Evolutionary conservation across 352 stramenopile species (phyloP).

Genomic region (Blastocystis sp.): DNA sequence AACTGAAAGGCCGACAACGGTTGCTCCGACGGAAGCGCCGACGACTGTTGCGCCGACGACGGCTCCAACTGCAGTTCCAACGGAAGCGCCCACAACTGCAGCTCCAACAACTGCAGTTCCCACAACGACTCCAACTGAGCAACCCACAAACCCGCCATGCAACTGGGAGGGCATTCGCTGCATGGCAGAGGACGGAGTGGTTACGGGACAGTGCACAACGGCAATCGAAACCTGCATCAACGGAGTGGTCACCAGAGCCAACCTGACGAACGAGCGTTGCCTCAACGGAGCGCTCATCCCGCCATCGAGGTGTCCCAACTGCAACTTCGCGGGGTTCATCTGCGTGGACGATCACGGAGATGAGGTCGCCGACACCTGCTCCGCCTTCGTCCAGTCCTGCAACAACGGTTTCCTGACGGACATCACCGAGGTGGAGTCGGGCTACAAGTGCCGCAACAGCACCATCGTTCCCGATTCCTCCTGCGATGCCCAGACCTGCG

Average conservation of each 20-base stretch:
- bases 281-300: slow-evolving; percentile 9
- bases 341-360: slow-evolving; percentile 30
- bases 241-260: not conserved
- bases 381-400: slow-evolving; percentile 22
- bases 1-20: slow-evolving; percentile 1
- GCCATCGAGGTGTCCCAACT: slow-evolving; percentile 7
- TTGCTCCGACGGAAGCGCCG: not conserved
- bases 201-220: slow-evolving; percentile 11
- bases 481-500: slow-evolving; percentile 16
- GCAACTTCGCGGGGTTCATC: slow-evolving; percentile 29
- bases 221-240: not conserved
- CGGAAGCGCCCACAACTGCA: not conserved
- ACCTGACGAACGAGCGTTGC: slow-evolving; percentile 6
- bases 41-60: not conserved
- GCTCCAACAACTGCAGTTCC: not conserved
- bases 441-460: slow-evolving; percentile 18
- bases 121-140: not conserved
- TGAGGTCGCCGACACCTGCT: slow-evolving; percentile 2
- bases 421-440: not conserved
- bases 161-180: not conserved
- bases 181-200: not conserved
- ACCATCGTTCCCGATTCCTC: slow-evolving; percentile 11
- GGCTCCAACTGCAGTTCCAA: slow-evolving; percentile 2
- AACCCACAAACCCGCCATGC: slow-evolving; percentile 16
- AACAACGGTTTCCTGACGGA: slow-evolving; percentile 45